These are phyloP conservation scores for Astragalus glycyphyllos DNA, from an alignment of 306 rosid genomes.

Conservation along the genomic window DNA sequence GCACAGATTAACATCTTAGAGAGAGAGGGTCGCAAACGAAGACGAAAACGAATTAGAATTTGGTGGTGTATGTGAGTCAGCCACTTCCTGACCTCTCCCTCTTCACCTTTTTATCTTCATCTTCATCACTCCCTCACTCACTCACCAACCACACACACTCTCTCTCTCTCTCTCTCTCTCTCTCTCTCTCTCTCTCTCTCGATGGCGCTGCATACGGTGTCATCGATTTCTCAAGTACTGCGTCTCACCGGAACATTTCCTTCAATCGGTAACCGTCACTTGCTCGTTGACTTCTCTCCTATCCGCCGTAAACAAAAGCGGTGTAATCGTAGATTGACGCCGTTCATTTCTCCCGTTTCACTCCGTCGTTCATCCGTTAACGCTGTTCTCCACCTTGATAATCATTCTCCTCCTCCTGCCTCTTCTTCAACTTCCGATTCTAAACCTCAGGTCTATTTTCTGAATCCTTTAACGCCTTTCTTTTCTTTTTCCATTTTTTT, in stretches of 20 bases:
- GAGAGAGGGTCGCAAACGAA: conserved; percentile 5
- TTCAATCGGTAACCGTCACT: conserved; percentile 48
- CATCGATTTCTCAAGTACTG: conserved; percentile 60
- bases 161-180: conserved; percentile 20
- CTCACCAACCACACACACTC: conserved; percentile 22
- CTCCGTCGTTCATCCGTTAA: conserved; percentile 58
- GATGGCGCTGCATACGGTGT: conserved; percentile 77
- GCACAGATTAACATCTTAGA: background rate
- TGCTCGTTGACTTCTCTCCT: conserved; percentile 63
- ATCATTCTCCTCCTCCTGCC: conserved; percentile 23
- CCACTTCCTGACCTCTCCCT: conserved; percentile 54
- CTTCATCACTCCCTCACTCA: conserved; percentile 34
- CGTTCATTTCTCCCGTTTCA: conserved; percentile 34
- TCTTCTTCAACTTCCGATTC: conserved; percentile 44
- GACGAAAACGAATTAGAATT: conserved; percentile 33
- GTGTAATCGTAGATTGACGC: conserved; percentile 47
- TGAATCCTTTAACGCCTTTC: background rate
- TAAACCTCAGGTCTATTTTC: conserved; percentile 59
- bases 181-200: conserved; percentile 36
- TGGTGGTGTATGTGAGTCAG: conserved; percentile 49
- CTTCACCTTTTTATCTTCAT: conserved; percentile 56
- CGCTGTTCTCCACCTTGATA: conserved; percentile 58
- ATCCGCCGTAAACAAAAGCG: conserved; percentile 57
- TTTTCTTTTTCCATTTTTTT: background rate
- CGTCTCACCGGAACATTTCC: conserved; percentile 48